Base-by-base conservation (phyloP, 495 filamentous ascomycete species). In the Neurospora discreta region DNA sequence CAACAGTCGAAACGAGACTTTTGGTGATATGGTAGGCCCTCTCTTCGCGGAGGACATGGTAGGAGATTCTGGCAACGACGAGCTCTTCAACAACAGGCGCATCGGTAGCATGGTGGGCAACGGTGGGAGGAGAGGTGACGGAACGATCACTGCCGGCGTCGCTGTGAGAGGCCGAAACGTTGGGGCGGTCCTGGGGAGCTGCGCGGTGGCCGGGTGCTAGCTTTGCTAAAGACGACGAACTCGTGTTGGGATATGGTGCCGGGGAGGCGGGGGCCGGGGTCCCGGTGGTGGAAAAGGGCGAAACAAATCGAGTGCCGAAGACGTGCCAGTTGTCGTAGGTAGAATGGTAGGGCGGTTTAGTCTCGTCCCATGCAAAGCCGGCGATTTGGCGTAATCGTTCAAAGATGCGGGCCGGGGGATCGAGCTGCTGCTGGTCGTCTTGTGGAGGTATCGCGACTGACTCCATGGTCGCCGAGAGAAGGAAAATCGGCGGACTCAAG, bases 21-120 rank as follows among this genome's bases (percentile, higher is more conserved):
- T 90, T 91, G 71, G 88, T 85, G 75, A 95, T 90, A 74, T 95
- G 91, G 77, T 90, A 96, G 77, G 93, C 90, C 69, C 93, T 87
- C 81, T 97, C 94, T 68, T 97, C 86, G 23, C 93, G 87, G 58
- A 97, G 84, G 15, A 88, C 84, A 80, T 97, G 92, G 70, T 86
- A 89, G 0, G 94, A 97, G 39, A 97, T 85, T 11, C 92, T 86
- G 58, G 92, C 93, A 38, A 96, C 82, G 16, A 97, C 89, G 18
- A 73, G 82, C 75, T 84, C 82, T 70, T 84, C 84, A 36, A 85
- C 72, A 72, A 81, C 76, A 38, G 80, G 75, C 42, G 75, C 41
- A 44, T 82, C 80, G 72, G 78, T 73, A 46, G 74, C 71, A 38
- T 74, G 41, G 16, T 74, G 71, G 43, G 74, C 71, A 69, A 74